Base-by-base conservation (phyloP, 169 alveolate species). In the Babesia ovis region DNA sequence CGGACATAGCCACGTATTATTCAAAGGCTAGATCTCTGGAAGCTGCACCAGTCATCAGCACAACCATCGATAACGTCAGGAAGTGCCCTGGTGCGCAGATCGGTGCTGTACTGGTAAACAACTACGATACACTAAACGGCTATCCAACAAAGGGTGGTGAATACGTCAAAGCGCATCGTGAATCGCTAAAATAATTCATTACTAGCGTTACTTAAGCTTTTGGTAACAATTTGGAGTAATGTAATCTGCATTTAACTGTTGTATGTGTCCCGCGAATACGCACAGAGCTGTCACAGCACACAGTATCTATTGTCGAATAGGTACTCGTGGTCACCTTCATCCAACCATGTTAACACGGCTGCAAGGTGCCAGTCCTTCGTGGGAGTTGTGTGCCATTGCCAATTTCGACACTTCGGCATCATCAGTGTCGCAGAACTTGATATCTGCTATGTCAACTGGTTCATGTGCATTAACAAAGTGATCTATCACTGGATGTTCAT, bases 1-100 rank as follows among this genome's bases (percentile, higher is more conserved):
- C 92, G n/a, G 89, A 87, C 61, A 71, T 87, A 46, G 92, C 92
- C 32, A 77, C 90, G 41, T 84, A 80, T 37, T 72, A 70, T 35
- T 87, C 92, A 45, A 87, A 87, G 82, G 83, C 85, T 31, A 72
- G 77, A 37, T 42, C 61, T 27, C 43, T 43, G 27, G 83, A 50
- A 14, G 46, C 50, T 31, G 89, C 81, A 18, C 68, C 76, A 20
- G 91, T 87, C 27, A 68, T 82, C 23, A 82, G 67, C 54, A 83
- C 92, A 37, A 62, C 71, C 25, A 85, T 86, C 43, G 86, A 82
- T 46, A 83, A 87, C 43, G 91, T 87, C 4, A 50, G 42, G 23
- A 72, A 71, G 66, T 83, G 83, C 34, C 60, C 67, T 22, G 83
- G 72, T 56, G 64, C 89, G 42, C 77, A 66, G 46, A 73, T 83